Base-by-base conservation (phyloP, 1,284 basidiomycete genomes). In the Apiotrichum domesticum region DNA sequence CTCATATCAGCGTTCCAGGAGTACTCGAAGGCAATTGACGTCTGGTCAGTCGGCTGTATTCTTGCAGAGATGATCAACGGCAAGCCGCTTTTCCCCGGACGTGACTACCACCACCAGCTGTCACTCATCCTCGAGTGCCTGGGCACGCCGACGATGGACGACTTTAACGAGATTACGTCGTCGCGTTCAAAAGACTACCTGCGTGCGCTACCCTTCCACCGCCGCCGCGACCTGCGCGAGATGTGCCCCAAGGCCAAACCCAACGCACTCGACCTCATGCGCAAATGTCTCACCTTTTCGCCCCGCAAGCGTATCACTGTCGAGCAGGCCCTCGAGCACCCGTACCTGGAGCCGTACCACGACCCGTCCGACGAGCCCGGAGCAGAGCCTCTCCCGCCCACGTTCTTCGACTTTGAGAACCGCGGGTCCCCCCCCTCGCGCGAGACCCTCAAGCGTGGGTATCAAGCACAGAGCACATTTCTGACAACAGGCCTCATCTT, bases 31-130 rank as follows among this genome's bases (percentile, higher is more conserved):
- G 90, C 91, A 0, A 94, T 95, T 71, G 90, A 95, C 68, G 85
- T 94, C 66, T 96, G 92, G 92, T 87, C 85, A 59, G 89, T 95
- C 3, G 92, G 92, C 2, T 95, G 92, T 73, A 90, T 96, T 6
- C 80, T 95, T 13, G 92, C 92, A 0, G 92, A 96, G 76, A 95
- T 96, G 91, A 80, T 96, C 15, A 88, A 84, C 59, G 90, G 91
- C 44, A 87, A 87, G 68, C 89, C 93, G 0, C 79, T 96, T 51
- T 96, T 96, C 77, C 92, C 92, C 2, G 92, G 92, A 21, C 80
- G 87, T 61, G 70, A 71, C 63, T 69, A 76, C 67, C 73, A 74
- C 62, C 63, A 75, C 63, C 73, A 84, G 65, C 75, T 84, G 15
- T 79, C 79, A 3, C 71, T 83, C 42, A 84, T 83, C 63, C 76